Conservation (phyloP, 164 flowering plant genomes). For the grape (Vitis vinifera) region ASM3070453v1 NC_081818.1:25445001-25445500, state of each 20-base stretch:
- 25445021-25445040: too few species aligned
- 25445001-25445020: too few species aligned
- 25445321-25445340: slow-evolving; percentile 25
- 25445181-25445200: too few species aligned
- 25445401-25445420: slow-evolving; percentile 33
- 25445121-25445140: too few species aligned
- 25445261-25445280: slow-evolving; percentile 11
- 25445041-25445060: too few species aligned
- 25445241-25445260: slow-evolving; percentile 10
- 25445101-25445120: too few species aligned
- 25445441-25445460: slow-evolving; percentile 18
- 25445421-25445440: slow-evolving; percentile 21
- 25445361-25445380: slow-evolving; percentile 31
- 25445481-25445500: background rate
- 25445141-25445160: too few species aligned
- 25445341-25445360: slow-evolving; percentile 35
- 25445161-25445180: too few species aligned
- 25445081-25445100: too few species aligned
- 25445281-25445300: slow-evolving; percentile 15
- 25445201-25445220: too few species aligned
- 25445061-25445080: too few species aligned
- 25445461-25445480: background rate
- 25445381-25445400: slow-evolving; percentile 27
- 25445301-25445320: background rate
- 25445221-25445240: background rate